Base-by-base conservation (phyloP, 495 filamentous ascomycete genomes). In the Penicillium waksmanii region DNA sequence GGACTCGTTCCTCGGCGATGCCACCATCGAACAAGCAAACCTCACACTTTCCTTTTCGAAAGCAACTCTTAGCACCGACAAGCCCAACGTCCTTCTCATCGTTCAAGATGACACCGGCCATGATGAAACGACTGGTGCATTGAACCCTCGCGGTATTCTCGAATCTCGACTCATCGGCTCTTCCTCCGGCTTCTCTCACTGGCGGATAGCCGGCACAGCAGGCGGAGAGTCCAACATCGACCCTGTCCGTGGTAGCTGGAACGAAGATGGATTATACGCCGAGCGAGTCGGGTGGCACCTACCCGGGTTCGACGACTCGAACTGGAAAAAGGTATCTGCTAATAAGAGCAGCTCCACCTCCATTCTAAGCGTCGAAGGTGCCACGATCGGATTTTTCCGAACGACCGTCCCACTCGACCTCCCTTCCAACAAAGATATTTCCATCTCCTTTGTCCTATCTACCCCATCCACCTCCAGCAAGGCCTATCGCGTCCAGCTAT, bases 161-260 rank as follows among this genome's bases (percentile, higher is more conserved):
- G 74, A 84, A 57, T 89, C 85, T 49, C 66, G 63, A 1, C 72
- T 84, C 27, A 70, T 76, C 15, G 73, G 76, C 42, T 64, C 66
- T 2, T 63, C 77, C 12, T 76, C 70, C 10, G 44, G 77, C 36
- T 80, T 72, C 55, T 71, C 86, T 10, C 78, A 78, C 47, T 92
- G 90, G 90, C 89, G 89, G 67, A 63, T 93, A 9, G 88, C 89
- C 7, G 90, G 90, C 15, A 91, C 90, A 58, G 76, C 91, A 9
- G 86, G 85, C 51, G 88, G 89, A 18, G 88, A 92, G 57, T 71
- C 83, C 35, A 89, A 90, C 68, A 55, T 72, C 11, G 90, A 93
- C 66, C 77, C 79, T 31, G 74, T 79, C 1, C 85, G 88, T 54
- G 89, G 90, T 31, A 87, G 84, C n/a, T 69, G 88, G 60, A 93